Percentiles rank a stretch among this genome's conserved stretches.
Evolutionary conservation across 1,284 basidiomycete genomes (phyloP).

Genomic region (Fomitopsis pinicola): DNA sequence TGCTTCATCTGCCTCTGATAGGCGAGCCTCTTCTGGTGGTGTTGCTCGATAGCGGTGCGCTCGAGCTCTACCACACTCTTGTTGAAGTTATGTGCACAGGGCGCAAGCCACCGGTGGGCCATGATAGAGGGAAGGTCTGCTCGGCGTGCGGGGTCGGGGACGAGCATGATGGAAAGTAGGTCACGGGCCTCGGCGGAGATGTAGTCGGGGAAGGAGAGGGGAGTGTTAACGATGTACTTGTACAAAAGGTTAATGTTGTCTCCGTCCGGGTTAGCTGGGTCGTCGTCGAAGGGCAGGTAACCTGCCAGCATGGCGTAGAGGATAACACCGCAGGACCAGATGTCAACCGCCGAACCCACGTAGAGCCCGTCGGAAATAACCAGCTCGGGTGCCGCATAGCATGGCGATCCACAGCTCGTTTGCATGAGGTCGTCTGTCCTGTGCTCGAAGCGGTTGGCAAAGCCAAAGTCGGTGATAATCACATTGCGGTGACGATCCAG

Average conservation of each 20-base stretch:
- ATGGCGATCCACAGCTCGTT: slow-evolving; percentile 95
- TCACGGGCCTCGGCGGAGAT: slow-evolving; percentile 78
- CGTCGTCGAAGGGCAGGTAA: slow-evolving; percentile 99
- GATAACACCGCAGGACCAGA: slow-evolving; percentile 99
- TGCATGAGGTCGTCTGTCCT: slow-evolving; percentile 95
- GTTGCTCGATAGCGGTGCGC: slow-evolving; percentile 75
- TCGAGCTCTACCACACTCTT: slow-evolving; percentile 79
- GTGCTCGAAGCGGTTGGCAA: slow-evolving; percentile 96
- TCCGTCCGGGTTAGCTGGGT: slow-evolving; percentile 97
- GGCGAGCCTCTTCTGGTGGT: slow-evolving; percentile 76
- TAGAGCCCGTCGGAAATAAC: slow-evolving; percentile 98
- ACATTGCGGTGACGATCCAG: slow-evolving; percentile 97
- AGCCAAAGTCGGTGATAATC: slow-evolving; percentile 99
- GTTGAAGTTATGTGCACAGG: slow-evolving; percentile 64
- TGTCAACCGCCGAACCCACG: slow-evolving; percentile 97
- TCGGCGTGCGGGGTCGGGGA: slow-evolving; percentile 74
- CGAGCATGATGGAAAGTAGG: slow-evolving; percentile 80
- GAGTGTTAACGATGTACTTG: slow-evolving; percentile 98
- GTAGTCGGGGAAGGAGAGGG: slow-evolving; percentile 92
- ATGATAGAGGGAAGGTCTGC: slow-evolving; percentile 76
- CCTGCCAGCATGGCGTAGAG: slow-evolving; percentile 99
- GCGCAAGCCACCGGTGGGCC: slow-evolving; percentile 79
- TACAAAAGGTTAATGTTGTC: slow-evolving; percentile 99
- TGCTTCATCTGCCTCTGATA: slow-evolving; percentile 74
- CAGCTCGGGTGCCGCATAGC: slow-evolving; percentile 98